Evolutionary conservation across 345 rosid species (phyloP), one percentile per base, ranked within the genome.

Genomic region (Raphanus sativus): DNA sequence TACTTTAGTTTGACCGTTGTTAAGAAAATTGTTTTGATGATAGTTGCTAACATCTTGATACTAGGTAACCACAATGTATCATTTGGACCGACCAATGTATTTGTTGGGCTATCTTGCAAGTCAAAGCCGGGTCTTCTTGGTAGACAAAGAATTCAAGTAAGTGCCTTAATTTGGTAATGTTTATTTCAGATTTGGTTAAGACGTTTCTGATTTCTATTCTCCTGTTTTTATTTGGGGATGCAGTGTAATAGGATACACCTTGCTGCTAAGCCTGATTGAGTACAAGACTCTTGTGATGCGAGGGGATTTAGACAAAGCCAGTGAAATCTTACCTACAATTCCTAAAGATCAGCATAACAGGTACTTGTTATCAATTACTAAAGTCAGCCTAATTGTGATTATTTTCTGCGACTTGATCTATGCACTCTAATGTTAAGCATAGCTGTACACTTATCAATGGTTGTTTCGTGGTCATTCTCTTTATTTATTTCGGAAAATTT

Each of bases 71-170:
- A 96, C 99, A 16, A 96, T 96, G 99, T 93, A 80, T 80, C 99
- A 96, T 85, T 86, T 96, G 92, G 99, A 96, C 80, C 97, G 98
- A 38, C 99, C 99, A 30, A 96, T 96, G 98, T 96, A 96, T 85
- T 83, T 96, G 86, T 83, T 96, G 87, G 98, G 98, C 13, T 96
- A 96, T 84, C 97, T 96, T 79, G 97, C 98, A 4, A 88, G 75
- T 85, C 99, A 96, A 86, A 96, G 98, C 82, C 92, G 98, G 63
- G 99, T 96, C 56, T 96, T 90, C 82, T 85, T 96, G 69, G 92
- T 96, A 26, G 99, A 96, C 89, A 96, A 96, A 82, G 99, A 96
- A 83, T 96, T 96, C 80, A 96, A 90, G 99, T 96, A 87, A 81
- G 97, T 83, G 15, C 28, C 1, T 58, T 50, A 32, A 70, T 24